Percentiles rank a stretch among this genome's conserved stretches.
Evolutionary conservation across 2,329 filamentous ascomycete species (phyloP).

Genomic region (Corinectria fuckeliana): DNA sequence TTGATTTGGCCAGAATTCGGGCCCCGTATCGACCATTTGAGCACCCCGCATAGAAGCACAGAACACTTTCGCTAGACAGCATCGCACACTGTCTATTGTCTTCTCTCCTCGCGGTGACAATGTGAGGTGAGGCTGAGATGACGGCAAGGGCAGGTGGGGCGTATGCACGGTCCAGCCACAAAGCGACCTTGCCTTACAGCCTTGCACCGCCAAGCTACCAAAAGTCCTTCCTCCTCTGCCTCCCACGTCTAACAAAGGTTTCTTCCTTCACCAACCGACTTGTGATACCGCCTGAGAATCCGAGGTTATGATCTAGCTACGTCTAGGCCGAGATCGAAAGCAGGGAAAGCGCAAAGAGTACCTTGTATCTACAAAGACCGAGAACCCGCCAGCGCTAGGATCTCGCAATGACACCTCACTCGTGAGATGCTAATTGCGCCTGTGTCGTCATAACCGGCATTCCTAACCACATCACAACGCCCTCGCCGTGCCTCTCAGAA

Average conservation of each 20-base stretch:
- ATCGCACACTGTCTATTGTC: no score
- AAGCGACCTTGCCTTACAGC: neutral
- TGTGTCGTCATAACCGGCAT: slow-evolving; percentile 22
- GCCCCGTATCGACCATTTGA: neutral
- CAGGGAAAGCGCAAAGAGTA: neutral
- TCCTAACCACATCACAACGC: slow-evolving; percentile 11
- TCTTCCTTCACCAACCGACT: neutral
- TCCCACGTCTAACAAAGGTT: neutral
- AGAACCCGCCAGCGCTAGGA: neutral
- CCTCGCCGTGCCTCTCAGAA: neutral
- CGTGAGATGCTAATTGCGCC: slow-evolving; percentile 27
- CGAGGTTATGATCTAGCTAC: neutral
- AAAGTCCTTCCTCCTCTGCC: neutral
- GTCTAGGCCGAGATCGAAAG: neutral
- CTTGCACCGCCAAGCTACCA: neutral
- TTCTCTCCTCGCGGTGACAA: no score
- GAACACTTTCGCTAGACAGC: no score
- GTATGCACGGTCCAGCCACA: neutral
- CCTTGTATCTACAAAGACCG: neutral
- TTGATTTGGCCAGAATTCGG: neutral
- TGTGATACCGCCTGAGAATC: neutral
- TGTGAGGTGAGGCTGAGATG: neutral
- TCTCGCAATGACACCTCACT: slow-evolving; percentile 22
- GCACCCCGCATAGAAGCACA: no score
- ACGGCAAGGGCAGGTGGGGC: neutral